A percentile compares a stretch with the other conserved stretches of the same genome.
These are phyloP conservation scores for Monosporascus sp. DNA, from an alignment of 2,329 filamentous ascomycete genomes.

Conservation along the genomic window DNA sequence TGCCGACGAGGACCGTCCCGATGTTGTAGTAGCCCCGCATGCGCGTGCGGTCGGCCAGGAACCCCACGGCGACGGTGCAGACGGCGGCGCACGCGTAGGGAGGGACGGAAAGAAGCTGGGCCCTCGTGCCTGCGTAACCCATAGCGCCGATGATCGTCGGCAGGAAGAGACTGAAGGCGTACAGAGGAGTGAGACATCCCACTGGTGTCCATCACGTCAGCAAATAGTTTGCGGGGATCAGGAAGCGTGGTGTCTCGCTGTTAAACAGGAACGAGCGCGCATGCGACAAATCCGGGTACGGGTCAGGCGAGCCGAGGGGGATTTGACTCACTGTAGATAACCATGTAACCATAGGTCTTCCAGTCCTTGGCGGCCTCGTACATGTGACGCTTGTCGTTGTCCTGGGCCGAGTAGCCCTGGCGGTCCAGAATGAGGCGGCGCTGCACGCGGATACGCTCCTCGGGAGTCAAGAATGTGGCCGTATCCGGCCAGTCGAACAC, in stretches of 20 bases:
- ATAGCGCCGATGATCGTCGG: constrained; percentile 34
- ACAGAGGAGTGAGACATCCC: not conserved
- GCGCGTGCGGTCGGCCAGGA: constrained; percentile 43
- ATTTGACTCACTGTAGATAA: constrained; percentile 31
- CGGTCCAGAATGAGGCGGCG: not conserved
- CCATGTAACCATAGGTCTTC: constrained; percentile 33
- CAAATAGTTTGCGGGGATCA: not conserved
- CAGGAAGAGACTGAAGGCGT: constrained; percentile 26
- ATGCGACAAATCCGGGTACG: no score
- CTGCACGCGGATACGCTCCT: constrained; percentile 29
- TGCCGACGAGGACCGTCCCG: constrained; percentile 41
- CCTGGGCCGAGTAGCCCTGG: constrained; percentile 32
- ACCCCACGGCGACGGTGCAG: constrained; percentile 30
- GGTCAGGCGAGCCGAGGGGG: not conserved
- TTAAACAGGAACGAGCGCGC: no score
- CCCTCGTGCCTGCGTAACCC: constrained; percentile 27
- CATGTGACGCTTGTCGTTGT: constrained; percentile 43
- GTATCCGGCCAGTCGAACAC: constrained; percentile 34
- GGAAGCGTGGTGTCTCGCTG: no score
- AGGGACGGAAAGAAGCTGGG: constrained; percentile 32
- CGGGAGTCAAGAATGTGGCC: constrained; percentile 38
- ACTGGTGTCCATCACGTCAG: constrained; percentile 1
- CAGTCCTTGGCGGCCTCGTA: constrained; percentile 45
- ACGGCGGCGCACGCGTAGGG: constrained; percentile 31
- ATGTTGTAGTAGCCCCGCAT: constrained; percentile 52